Percentiles rank a stretch among this genome's conserved stretches.
phyloP scores from a whole-genome alignment of 2,329 filamentous ascomycete species.

The Colletotrichum incanum region DNA sequence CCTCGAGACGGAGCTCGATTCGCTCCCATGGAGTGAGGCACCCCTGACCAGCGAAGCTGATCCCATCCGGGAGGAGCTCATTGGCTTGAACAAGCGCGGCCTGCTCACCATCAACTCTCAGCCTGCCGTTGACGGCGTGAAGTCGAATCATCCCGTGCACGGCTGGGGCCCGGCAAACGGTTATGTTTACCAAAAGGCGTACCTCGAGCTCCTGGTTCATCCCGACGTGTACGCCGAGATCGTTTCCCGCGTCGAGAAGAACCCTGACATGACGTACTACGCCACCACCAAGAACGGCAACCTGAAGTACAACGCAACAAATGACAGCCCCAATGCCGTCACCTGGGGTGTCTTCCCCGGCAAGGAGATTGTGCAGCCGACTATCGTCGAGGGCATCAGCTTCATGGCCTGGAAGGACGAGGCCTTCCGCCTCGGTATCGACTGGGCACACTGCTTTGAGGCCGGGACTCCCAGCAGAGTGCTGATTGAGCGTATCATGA shows the following conservation, averaged over 20 bases:
- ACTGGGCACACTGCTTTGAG: conserved; percentile 95
- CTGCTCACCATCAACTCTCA: conserved; percentile 98
- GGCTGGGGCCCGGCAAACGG: conserved; percentile 97
- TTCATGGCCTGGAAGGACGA: conserved; percentile 99
- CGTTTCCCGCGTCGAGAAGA: conserved; percentile 81
- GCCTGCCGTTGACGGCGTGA: conserved; percentile 91
- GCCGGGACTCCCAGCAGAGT: conserved; percentile 82
- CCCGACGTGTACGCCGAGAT: conserved; percentile 85
- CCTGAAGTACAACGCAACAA: conserved; percentile 84
- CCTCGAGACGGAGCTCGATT: conserved; percentile 83
- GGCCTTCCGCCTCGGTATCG: conserved; percentile 90
- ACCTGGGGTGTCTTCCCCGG: conserved; percentile 99
- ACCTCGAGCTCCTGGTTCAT: conserved; percentile 91
- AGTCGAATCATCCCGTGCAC: conserved; percentile 87
- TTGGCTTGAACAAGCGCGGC: conserved; percentile 87
- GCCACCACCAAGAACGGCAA: conserved; percentile 88
- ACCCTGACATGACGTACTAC: conserved; percentile 92
- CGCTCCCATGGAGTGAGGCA: conserved; percentile 94
- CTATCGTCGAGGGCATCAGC: conserved; percentile 98
- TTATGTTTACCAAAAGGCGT: conserved; percentile 98
- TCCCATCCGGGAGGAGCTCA: conserved; percentile 81
- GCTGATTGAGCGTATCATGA: conserved; percentile 87
- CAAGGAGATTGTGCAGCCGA: conserved; percentile 99
- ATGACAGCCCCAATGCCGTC: conserved; percentile 94
- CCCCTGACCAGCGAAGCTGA: conserved; percentile 88